phyloP scores from a whole-genome alignment of 805 yeast genomes.

The Saccharomycopsis sp. region DNA sequence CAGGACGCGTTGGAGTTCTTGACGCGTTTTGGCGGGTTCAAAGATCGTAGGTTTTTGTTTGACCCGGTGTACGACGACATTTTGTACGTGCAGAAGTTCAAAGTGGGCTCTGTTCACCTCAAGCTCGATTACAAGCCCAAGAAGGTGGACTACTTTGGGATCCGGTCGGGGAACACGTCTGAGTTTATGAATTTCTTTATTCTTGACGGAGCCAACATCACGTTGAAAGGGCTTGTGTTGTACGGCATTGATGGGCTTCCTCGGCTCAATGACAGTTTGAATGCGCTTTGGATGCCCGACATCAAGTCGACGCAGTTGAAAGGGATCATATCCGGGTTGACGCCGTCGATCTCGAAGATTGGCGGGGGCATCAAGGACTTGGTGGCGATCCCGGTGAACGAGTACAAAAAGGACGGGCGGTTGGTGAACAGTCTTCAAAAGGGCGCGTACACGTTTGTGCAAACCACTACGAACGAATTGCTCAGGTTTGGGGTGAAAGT shows the following conservation, averaged over 20 bases:
- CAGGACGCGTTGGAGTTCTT: conserved; percentile 88
- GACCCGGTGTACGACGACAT: conserved; percentile 54
- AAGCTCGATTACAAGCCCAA: conserved; percentile 89
- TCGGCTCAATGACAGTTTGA: conserved; percentile 44
- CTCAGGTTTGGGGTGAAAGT: conserved; percentile 74
- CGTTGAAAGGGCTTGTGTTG: conserved; percentile 48
- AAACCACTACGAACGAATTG: conserved; percentile 70
- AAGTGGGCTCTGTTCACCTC: conserved; percentile 48
- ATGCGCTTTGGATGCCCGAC: conserved; percentile 81
- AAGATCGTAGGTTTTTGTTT: conserved; percentile 56
- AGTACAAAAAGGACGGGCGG: conserved; percentile 66
- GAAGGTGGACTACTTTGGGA: conserved; percentile 73
- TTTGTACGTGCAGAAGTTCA: conserved; percentile 58
- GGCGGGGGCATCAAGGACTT: conserved; percentile 73
- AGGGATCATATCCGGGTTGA: conserved; percentile 75
- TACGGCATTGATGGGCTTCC: conserved; percentile 76
- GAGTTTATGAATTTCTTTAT: conserved; percentile 86
- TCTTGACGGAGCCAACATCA: conserved; percentile 75
- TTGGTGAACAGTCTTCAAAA: conserved; percentile 61
- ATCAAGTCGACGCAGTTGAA: conserved; percentile 72
- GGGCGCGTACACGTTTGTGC: conserved; percentile 66
- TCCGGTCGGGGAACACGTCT: conserved; percentile 75
- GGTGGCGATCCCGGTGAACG: conserved; percentile 63
- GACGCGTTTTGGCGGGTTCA: conserved; percentile 72
- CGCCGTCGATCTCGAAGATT: conserved; percentile 71